Base-by-base conservation (phyloP, 306 rosid genomes). In the Lathyrus tuberosus region DNA sequence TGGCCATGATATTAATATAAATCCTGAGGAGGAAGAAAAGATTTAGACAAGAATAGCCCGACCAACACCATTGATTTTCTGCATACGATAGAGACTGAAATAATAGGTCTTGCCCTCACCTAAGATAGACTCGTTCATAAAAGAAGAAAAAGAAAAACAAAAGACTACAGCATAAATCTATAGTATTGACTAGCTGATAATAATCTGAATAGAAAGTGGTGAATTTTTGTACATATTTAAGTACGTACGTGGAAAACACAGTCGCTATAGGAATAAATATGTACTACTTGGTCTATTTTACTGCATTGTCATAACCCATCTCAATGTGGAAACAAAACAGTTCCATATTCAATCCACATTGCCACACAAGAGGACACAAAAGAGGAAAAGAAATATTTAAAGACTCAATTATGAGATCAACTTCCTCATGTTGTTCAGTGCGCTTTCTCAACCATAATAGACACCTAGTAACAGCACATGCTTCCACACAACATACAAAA, bases 401-500 rank as follows among this genome's bases (percentile, higher is more conserved):
- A 72, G 18, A 33, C 62, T 73, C 62, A 60, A 67, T 72, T 28
- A 49, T 12, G 22, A 52, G 6, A 20, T 51, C 10, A 1, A 57
- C 70, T 49, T 35, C 17, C 6, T 53, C 35, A 56, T 10, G 52
- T 63, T 64, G 52, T 63, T 64, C 58, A 28, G 46, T 54, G 63
- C 47, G 51, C 6, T 33, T 33, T 65, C 46, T 28, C 33, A 53
- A 42, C 17, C 65, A 24, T 52, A 52, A 18, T 16, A 54, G 31
- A 66, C 67, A 56, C 40, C 60, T 56, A 46, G 4, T 35, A 44
- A 46, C 52, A 51, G 73, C 60, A 73, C 31, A 38, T 38, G 70
- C 51, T 61, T 65, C 59, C 31, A 26, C 43, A 4, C 44, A 63
- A 63, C 44, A 4, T 26, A 24, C 65, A 63, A 51, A 52, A 52